Evolutionary conservation across 805 yeast species (phyloP), one percentile per base, ranked within the genome.

Genomic region (Limtongia smithiae): DNA sequence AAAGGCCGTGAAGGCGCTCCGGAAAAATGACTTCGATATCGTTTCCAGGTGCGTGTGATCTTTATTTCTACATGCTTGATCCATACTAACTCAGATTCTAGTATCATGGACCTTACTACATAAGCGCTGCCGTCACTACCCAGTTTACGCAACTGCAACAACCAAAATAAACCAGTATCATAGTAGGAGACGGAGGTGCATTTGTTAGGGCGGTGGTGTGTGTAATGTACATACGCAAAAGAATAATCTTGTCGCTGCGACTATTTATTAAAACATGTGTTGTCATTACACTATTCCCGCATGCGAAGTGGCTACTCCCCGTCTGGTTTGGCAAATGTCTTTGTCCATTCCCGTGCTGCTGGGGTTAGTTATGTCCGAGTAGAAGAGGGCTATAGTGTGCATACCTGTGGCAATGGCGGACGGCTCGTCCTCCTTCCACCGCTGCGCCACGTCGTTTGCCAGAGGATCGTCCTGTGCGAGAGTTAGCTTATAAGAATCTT

Each of bases 381-480:
- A 28, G 18, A 38, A 14, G 24, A 33, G 28, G 17, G 31, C n/a
- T n/a, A n/a, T n/a, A n/a, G n/a, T 12, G 21, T 72, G 47, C 57
- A 63, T 71, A 7, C 97, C 98, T 20, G 84, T 89, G 12, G 71
- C 77, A 46, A 89, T 82, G 20, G 97, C 98, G 54, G 73, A 73
- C 35, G 75, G 71, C 68, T 89, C 95, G 62, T 93, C 80, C 57
- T 80, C 83, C 64, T 91, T 84, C 97, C 98, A 93, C 54, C 85
- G 91, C 60, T 88, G 90, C 1, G 98, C 98, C 35, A 93, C 98
- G 59, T 93, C 97, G 63, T 93, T 93, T 17, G 97, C 97, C 59
- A 93, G 75, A 1, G 98, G 98, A 68, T 93, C 98, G 65, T 93
- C 96, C 54, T 51, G 17, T n/a, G n/a, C n/a, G n/a, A n/a, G n/a